phyloP scores from a whole-genome alignment of 306 rosid species.

The Dalbergia cultrata region DNA sequence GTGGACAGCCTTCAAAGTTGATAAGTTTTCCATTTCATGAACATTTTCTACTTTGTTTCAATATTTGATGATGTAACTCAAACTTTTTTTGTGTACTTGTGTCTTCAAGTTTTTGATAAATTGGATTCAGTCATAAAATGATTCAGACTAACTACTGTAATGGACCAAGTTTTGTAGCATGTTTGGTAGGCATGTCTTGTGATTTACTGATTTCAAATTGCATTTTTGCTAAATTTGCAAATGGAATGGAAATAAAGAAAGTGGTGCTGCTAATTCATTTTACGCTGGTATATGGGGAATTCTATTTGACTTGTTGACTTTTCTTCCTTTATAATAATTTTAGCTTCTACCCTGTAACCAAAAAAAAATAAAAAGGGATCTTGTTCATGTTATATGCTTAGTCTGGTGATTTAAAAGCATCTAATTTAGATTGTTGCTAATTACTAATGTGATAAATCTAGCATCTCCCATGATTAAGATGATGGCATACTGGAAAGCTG shows the following conservation, averaged over 20 bases:
- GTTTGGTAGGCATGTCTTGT: conserved; percentile 24
- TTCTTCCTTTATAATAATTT: too few species aligned
- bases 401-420: too few species aligned
- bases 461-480: too few species aligned
- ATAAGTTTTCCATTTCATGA: conserved; percentile 40
- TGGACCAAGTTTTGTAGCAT: not conserved
- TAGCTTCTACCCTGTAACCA: too few species aligned
- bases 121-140: conserved; percentile 31
- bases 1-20: conserved; percentile 41
- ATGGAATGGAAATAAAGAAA: conserved; percentile 24
- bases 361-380: too few species aligned
- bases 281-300: too few species aligned
- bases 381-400: too few species aligned
- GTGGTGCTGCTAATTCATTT: not conserved
- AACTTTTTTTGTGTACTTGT: conserved; percentile 33
- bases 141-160: conserved; percentile 16
- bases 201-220: not conserved
- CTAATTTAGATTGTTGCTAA: too few species aligned
- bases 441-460: too few species aligned
- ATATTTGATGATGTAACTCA: conserved; percentile 31
- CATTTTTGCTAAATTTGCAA: conserved; percentile 33
- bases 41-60: conserved; percentile 14
- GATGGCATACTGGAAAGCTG: too few species aligned
- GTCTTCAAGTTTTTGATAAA: conserved; percentile 7
- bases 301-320: too few species aligned